A percentile compares a stretch with the other conserved stretches of the same genome.
These are phyloP conservation scores for Cytidiella melzeri DNA, from an alignment of 768 basidiomycete species.

Conservation along the genomic window DNA sequence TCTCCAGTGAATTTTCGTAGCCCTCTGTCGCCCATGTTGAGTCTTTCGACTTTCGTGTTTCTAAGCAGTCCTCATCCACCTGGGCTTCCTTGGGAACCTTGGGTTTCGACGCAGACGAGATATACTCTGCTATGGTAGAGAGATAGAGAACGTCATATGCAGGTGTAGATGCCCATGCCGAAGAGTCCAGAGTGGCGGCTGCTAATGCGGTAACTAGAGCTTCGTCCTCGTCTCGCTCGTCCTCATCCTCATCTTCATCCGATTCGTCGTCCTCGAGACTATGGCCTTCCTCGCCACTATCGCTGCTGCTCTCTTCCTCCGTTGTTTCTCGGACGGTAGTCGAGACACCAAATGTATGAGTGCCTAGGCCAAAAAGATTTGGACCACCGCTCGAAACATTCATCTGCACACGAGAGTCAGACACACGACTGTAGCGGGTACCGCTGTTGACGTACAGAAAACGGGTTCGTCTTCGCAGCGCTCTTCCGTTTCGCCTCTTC, in stretches of 20 bases:
- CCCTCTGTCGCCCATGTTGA: conserved; percentile 60
- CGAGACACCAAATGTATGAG: conserved; percentile 54
- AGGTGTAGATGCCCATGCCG: conserved; percentile 63
- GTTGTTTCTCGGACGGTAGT: not conserved
- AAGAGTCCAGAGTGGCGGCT: conserved; percentile 46
- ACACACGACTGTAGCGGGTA: conserved; percentile 1
- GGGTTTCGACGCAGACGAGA: conserved; percentile 49
- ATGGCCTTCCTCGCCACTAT: too few species aligned
- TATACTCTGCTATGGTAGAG: conserved; percentile 68
- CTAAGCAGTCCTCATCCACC: conserved; percentile 37
- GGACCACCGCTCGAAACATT: conserved; percentile 19
- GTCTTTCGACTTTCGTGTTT: conserved; percentile 37
- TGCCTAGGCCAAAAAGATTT: conserved; percentile 49
- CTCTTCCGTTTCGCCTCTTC: conserved; percentile 26
- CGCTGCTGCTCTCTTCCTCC: not conserved
- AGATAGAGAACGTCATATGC: conserved; percentile 66
- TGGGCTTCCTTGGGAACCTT: conserved; percentile 35
- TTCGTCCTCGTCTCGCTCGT: conserved; percentile 28
- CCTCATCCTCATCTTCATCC: conserved; percentile 18
- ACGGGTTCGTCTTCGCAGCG: conserved; percentile 52
- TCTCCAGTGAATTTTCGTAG: conserved; percentile 74
- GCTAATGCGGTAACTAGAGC: conserved; percentile 55
- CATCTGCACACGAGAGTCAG: conserved; percentile 17
- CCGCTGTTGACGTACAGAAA: not conserved
- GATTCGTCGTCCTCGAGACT: too few species aligned